A percentile compares a stretch with the other conserved stretches of the same genome.
phyloP scores from a whole-genome alignment of 768 basidiomycete species.

The Termitomyces sp. region DNA sequence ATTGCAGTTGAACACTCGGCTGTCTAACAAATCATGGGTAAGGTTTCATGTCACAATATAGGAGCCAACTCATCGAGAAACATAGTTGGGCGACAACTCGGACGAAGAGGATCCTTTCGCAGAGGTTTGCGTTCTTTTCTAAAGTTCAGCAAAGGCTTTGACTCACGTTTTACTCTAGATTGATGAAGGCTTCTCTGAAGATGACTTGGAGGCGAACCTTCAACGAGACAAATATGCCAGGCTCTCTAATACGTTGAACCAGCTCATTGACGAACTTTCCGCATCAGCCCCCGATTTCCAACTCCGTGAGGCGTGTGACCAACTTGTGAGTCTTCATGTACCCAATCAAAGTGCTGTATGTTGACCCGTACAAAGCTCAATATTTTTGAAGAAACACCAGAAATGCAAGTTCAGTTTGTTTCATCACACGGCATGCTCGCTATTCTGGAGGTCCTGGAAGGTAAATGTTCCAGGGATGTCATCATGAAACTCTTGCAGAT shows the following conservation, averaged over 20 bases:
- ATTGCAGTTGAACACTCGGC: slow-evolving; percentile 77
- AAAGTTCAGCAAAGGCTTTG: neutral
- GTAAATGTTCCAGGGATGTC: slow-evolving; percentile 81
- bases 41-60: slow-evolving; percentile 8
- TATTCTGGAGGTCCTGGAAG: slow-evolving; percentile 89
- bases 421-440: slow-evolving; percentile 94
- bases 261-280: slow-evolving; percentile 83
- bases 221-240: slow-evolving; percentile 92
- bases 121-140: slow-evolving; percentile 51
- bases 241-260: slow-evolving; percentile 74
- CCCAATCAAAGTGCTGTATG: neutral
- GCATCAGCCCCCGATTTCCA: slow-evolving; percentile 81
- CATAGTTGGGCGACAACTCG: slow-evolving; percentile 69
- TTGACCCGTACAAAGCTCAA: slow-evolving; percentile 46
- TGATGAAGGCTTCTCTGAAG: slow-evolving; percentile 89
- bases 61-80: slow-evolving; percentile 1
- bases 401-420: slow-evolving; percentile 86
- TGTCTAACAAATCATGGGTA: slow-evolving; percentile 92
- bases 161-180: slow-evolving; percentile 45
- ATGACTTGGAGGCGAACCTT: slow-evolving; percentile 88
- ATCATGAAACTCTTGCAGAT: slow-evolving; percentile 83
- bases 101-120: slow-evolving; percentile 98
- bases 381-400: slow-evolving; percentile 75
- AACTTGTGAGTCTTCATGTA: slow-evolving; percentile 54
- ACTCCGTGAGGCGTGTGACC: slow-evolving; percentile 81